phyloP scores from a whole-genome alignment of 2,329 filamentous ascomycete genomes.

The Periconia digitata region DNA sequence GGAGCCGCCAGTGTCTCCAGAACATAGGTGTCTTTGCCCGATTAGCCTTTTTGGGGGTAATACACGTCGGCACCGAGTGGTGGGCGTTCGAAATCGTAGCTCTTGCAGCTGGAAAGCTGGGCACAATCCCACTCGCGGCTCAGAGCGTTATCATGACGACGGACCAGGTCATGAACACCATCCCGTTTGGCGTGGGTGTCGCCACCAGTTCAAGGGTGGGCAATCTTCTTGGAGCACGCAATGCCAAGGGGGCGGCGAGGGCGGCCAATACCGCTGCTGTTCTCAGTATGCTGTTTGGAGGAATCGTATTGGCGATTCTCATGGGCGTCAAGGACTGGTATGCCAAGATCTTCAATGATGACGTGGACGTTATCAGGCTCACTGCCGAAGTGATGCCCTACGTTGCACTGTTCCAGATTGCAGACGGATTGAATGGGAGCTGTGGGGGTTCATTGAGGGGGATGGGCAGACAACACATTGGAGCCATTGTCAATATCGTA shows the following conservation, averaged over 20 bases:
- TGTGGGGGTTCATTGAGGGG: constrained; percentile 80
- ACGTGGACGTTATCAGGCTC: constrained; percentile 68
- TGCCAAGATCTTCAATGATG: constrained; percentile 79
- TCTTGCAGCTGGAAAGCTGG: constrained; percentile 76
- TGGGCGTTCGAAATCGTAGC: constrained; percentile 94
- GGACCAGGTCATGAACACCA: constrained; percentile 81
- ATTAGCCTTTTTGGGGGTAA: constrained; percentile 72
- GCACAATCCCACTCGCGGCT: constrained; percentile 75
- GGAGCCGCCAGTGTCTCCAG: constrained; percentile 63
- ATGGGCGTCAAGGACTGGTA: constrained; percentile 73
- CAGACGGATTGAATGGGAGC: constrained; percentile 81
- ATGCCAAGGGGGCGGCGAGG: constrained; percentile 65
- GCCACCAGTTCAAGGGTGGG: constrained; percentile 77
- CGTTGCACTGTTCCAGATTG: constrained; percentile 87
- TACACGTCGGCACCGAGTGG: constrained; percentile 90
- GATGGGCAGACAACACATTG: constrained; percentile 85
- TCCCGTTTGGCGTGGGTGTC: constrained; percentile 84
- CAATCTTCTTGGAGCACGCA: constrained; percentile 73
- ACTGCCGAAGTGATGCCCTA: constrained; percentile 80
- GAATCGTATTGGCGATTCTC: constrained; percentile 66
- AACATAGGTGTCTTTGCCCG: constrained; percentile 72
- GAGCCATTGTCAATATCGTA: constrained; percentile 76
- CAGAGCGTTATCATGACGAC: constrained; percentile 90
- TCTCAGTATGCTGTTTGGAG: constrained; percentile 70
- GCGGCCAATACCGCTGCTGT: constrained; percentile 76